Conservation (phyloP, 306 rosid species). For the Cyclanthera cordifolia region DNA sequence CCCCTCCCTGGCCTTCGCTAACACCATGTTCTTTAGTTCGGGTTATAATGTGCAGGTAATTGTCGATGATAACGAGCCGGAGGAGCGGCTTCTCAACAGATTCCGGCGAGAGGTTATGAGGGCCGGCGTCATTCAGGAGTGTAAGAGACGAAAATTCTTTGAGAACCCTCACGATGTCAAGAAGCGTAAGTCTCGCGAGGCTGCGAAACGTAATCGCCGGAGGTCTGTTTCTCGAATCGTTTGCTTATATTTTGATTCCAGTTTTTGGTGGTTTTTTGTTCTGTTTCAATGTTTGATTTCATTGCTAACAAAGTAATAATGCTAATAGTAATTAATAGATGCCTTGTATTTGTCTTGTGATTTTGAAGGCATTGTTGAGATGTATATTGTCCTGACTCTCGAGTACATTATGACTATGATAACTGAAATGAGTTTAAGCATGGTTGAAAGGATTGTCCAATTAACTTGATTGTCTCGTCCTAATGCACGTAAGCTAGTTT, state of each 20-base stretch:
- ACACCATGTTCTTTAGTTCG: constrained; percentile 35
- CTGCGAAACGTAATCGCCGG: constrained; percentile 68
- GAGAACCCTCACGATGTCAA: constrained; percentile 67
- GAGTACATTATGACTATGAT: background rate
- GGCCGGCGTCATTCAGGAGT: constrained; percentile 71
- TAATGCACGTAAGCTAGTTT: too few relatives aligned
- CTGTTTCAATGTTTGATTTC: background rate
- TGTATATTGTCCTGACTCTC: background rate
- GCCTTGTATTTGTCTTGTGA: background rate
- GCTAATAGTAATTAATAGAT: background rate
- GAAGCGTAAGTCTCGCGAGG: constrained; percentile 71
- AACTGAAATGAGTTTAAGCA: background rate
- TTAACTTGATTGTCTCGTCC: too few relatives aligned
- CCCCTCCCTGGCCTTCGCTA: constrained; percentile 43
- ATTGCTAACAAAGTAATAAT: too few relatives aligned
- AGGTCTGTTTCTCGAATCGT: constrained; percentile 27
- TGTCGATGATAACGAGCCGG: constrained; percentile 66
- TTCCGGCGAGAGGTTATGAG: constrained; percentile 69
- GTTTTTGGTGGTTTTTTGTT: background rate
- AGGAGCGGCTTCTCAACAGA: constrained; percentile 58
- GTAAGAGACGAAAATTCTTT: constrained; percentile 47
- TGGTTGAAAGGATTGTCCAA: too few relatives aligned
- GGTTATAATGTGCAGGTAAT: constrained; percentile 58
- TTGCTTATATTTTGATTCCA: background rate
- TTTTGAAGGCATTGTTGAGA: background rate